phyloP scores from a whole-genome alignment of 2,329 filamentous ascomycete genomes.

The Laburnicola sp. region DNA sequence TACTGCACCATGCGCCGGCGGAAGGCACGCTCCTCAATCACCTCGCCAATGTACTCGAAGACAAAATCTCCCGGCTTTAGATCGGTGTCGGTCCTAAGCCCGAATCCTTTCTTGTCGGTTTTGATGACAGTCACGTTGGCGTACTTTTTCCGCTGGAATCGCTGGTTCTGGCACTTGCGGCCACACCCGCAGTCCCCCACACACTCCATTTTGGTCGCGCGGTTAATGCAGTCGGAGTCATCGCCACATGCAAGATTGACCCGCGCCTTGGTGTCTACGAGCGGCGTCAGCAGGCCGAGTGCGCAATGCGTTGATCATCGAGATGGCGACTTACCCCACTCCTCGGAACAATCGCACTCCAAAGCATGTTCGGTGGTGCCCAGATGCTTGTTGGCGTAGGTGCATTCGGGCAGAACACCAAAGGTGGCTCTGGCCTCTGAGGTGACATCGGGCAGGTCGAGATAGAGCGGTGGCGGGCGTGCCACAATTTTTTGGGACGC shows the following conservation, averaged over 20 bases:
- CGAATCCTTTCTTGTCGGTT: constrained; percentile 96
- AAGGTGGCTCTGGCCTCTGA: constrained; percentile 75
- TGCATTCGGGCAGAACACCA: constrained; percentile 78
- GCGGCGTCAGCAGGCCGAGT: constrained; percentile 36
- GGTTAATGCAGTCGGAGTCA: constrained; percentile 97
- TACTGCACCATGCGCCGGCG: constrained; percentile 90
- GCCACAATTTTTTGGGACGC: constrained; percentile 69
- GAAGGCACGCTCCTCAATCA: constrained; percentile 91
- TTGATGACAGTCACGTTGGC: constrained; percentile 93
- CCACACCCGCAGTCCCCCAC: constrained; percentile 86
- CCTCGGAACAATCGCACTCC: constrained; percentile 92
- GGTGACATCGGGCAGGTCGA: constrained; percentile 77
- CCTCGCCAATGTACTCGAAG: constrained; percentile 97
- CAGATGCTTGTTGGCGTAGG: constrained; percentile 88
- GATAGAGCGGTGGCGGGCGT: constrained; percentile 68
- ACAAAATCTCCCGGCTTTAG: constrained; percentile 87
- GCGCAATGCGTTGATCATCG: constrained; percentile 13
- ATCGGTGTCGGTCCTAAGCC: constrained; percentile 77
- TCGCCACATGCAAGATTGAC: constrained; percentile 87
- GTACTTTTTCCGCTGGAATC: constrained; percentile 88
- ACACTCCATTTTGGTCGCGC: constrained; percentile 97
- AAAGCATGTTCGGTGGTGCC: constrained; percentile 89
- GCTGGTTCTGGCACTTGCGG: constrained; percentile 85
- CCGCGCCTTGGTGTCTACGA: constrained; percentile 53
- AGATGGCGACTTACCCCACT: constrained; percentile 75